Conservation (phyloP, 768 basidiomycete species). For the Coprinopsis marcescibilis region DNA sequence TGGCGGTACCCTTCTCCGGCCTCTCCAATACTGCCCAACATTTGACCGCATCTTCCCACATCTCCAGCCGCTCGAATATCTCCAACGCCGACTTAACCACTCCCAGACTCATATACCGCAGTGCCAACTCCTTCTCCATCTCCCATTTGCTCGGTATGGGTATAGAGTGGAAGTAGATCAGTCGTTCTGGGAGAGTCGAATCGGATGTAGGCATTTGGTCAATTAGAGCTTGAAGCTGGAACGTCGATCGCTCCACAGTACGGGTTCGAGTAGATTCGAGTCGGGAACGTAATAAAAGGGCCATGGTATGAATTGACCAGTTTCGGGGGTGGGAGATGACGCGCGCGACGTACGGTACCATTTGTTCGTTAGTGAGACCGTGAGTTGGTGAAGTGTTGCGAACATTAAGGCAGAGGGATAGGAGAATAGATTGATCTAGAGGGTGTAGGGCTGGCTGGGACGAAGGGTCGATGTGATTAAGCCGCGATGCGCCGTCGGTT, state of each 20-base stretch:
- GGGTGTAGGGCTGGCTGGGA: constrained; percentile 86
- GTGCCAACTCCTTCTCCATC: constrained; percentile 85
- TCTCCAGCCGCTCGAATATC: constrained; percentile 90
- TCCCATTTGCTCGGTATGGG: constrained; percentile 90
- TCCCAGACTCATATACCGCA: constrained; percentile 77
- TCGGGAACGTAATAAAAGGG: constrained; percentile 86
- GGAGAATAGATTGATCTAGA: constrained; percentile 88
- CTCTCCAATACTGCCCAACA: constrained; percentile 83
- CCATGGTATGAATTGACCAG: constrained; percentile 97
- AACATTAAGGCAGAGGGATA: constrained; percentile 85
- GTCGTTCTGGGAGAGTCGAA: constrained; percentile 64
- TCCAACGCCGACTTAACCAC: constrained; percentile 87
- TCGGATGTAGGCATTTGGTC: constrained; percentile 95
- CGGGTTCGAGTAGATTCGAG: constrained; percentile 85
- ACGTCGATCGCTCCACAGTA: constrained; percentile 86
- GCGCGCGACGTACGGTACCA: constrained; percentile 86
- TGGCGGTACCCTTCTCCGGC: constrained; percentile 66
- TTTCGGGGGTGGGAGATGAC: constrained; percentile 87
- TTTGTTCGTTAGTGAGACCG: constrained; percentile 88
- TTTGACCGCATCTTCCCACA: constrained; percentile 96
- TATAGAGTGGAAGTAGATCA: constrained; percentile 75
- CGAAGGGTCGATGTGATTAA: constrained; percentile 74
- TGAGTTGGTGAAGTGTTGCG: constrained; percentile 86
- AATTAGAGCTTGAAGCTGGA: constrained; percentile 92
- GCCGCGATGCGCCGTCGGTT: constrained; percentile 36